phyloP scores from a whole-genome alignment of 129 eudicot species.

The Centrapalus pauciflorus region DNA sequence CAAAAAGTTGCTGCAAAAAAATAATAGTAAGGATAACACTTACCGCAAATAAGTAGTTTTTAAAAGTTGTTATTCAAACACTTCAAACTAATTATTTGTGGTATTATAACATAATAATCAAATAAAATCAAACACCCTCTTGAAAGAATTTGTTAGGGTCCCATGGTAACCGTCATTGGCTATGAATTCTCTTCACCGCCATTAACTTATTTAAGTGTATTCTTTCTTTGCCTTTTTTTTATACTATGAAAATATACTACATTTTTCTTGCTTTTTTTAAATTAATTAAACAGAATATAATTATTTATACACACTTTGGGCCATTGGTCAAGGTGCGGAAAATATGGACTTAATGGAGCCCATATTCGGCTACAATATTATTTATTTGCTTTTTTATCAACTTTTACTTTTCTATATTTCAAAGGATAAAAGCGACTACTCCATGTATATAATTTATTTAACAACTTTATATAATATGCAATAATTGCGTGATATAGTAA shows the following conservation, averaged over 20 bases:
- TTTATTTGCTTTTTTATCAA: background rate
- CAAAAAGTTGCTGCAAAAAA: too few relatives aligned
- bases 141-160: background rate
- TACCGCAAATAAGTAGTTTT: too few relatives aligned
- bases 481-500: too few relatives aligned
- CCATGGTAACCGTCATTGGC: constrained; percentile 26
- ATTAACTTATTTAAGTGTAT: constrained; percentile 8
- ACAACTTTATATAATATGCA: too few relatives aligned
- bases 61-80: too few relatives aligned
- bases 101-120: background rate
- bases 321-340: constrained; percentile 30
- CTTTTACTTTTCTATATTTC: constrained; percentile 11
- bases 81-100: too few relatives aligned
- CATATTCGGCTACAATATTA: constrained; percentile 1
- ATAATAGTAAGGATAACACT: too few relatives aligned
- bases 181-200: constrained; percentile 23
- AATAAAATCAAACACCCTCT: too few relatives aligned
- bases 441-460: too few relatives aligned
- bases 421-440: background rate
- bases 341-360: constrained; percentile 33
- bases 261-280: background rate
- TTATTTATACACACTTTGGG: constrained; percentile 26
- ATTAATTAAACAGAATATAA: background rate
- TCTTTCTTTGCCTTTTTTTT: background rate
- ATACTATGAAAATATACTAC: too few relatives aligned